A percentile compares a stretch with the other conserved stretches of the same genome.
Conservation (phyloP, 2,329 filamentous ascomycete genomes). For the Fusarium pseudonygamai region DNA sequence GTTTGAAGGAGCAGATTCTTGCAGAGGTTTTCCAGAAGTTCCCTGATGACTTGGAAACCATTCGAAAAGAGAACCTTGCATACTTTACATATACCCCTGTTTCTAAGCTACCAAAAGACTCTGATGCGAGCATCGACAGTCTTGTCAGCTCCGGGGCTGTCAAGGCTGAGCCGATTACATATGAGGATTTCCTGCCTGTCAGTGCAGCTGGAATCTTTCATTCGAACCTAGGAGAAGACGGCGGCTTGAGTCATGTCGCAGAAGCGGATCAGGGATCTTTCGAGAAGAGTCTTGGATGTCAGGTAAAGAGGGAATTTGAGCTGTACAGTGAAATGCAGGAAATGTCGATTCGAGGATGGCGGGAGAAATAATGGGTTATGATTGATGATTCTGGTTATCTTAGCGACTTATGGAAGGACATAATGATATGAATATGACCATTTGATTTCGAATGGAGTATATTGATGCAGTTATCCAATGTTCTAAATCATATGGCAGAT, state of each 20-base stretch:
- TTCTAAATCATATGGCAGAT: background rate
- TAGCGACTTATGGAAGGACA: background rate
- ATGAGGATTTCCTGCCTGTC: slow-evolving; percentile 64
- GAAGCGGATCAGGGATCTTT: slow-evolving; percentile 1
- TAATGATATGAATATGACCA: background rate
- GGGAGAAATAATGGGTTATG: background rate
- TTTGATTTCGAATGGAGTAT: background rate
- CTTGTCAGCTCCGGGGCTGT: slow-evolving; percentile 49
- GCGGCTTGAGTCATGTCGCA: background rate
- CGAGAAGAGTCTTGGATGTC: slow-evolving; percentile 3
- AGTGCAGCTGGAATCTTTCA: slow-evolving; percentile 63
- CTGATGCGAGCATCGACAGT: slow-evolving; percentile 33
- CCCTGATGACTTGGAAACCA: slow-evolving; percentile 53
- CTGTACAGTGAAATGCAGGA: slow-evolving; percentile 11
- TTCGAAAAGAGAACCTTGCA: slow-evolving; percentile 49
- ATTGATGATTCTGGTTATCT: background rate
- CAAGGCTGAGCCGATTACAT: slow-evolving; percentile 56
- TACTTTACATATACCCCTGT: slow-evolving; percentile 50
- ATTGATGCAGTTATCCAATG: background rate
- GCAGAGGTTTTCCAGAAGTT: slow-evolving; percentile 47
- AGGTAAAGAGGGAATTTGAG: slow-evolving; percentile 9
- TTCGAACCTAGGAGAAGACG: slow-evolving; percentile 49
- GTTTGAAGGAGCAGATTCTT: slow-evolving; percentile 36
- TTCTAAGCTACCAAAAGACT: background rate
- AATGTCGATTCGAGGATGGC: background rate